Base-by-base conservation (phyloP, 2,329 filamentous ascomycete species). In the Hysterium pulicare region DNA sequence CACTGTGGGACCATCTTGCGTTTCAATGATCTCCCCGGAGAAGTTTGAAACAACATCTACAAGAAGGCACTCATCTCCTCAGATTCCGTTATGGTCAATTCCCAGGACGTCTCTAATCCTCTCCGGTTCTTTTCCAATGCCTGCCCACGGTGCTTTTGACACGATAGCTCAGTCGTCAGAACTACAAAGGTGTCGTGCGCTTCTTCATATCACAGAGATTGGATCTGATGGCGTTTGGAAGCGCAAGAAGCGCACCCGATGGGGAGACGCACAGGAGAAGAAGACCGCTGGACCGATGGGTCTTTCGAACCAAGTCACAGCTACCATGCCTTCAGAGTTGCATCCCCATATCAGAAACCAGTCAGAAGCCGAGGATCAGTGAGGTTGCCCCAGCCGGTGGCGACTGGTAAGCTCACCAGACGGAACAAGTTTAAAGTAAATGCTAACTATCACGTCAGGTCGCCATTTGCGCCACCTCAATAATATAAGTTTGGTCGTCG, bases 401-500 rank as follows among this genome's bases (percentile, higher is more conserved):
- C 57, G 91, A 97, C 66, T 83, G 93, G 91, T 95, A 77, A 57
- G 85, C 74, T 50, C 40, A 53, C 53, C 55, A 38, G 55, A 26
- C 41, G 9, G 17, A 8, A 1, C 8, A 50, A 15, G 57, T 11
- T 4, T 15, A 15, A 34, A 16, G 4, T 11, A 34, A 11, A 5
- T 11, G 5, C 13, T 19, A 17, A 17, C 17, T 17, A 17, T 34
- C 11, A 10, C 31, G 17, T 11, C 17, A 96, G 93, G 72, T 98
- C 93, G 45, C 91, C 91, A 16, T 98, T 93, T 46, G 93, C 93
- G 28, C 79, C 93, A 24, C 93, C 93, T 9, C 91, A 97, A 71
- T 98, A 98, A 74, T 93, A 98, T 72, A 98, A 98, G 76, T 94
- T 96, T 64, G 93, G 93, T 76, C 88, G 91, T 58, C 93, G 93